Conservation (phyloP, 441 rosid genomes). For the Melastoma candidum region DNA sequence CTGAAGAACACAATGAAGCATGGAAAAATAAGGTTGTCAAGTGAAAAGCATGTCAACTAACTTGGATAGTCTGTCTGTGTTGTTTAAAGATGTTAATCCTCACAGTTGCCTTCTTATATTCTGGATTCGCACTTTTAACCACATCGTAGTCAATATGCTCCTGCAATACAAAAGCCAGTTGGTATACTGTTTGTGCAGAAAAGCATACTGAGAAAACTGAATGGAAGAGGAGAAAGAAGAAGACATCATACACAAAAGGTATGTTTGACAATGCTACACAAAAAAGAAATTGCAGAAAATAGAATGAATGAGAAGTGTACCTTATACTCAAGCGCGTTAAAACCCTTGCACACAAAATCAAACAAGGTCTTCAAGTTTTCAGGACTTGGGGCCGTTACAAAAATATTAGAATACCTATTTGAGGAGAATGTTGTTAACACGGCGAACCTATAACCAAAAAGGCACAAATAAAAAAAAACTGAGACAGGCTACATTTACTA, state of each 20-base stretch:
- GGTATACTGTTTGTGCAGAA: too few species aligned
- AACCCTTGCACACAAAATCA: conserved; percentile 86
- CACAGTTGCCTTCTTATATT: conserved; percentile 69
- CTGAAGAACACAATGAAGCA: too few species aligned
- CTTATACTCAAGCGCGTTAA: conserved; percentile 74
- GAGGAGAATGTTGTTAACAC: conserved; percentile 19
- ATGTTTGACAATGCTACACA: neutral
- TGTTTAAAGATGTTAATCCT: conserved; percentile 84
- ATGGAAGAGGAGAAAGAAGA: too few species aligned
- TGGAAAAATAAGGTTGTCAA: too few species aligned
- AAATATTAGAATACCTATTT: conserved; percentile 81
- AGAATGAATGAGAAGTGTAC: conserved; percentile 28
- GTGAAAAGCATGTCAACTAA: conserved; percentile 14
- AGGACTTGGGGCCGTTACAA: conserved; percentile 90
- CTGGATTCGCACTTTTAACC: conserved; percentile 69
- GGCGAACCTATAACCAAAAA: conserved; percentile 11
- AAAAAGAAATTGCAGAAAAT: conserved; percentile 2
- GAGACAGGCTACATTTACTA: conserved; percentile 19
- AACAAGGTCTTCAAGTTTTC: conserved; percentile 88
- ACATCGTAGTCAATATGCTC: conserved; percentile 90
- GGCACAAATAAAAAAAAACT: conserved; percentile 1
- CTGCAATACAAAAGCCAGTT: conserved; percentile 25
- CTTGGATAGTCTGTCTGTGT: conserved; percentile 98
- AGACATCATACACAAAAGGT: neutral
- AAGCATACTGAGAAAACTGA: neutral